phyloP scores from a whole-genome alignment of 176 grass and related monocot genomes.

The Melocanna baccifera region DNA sequence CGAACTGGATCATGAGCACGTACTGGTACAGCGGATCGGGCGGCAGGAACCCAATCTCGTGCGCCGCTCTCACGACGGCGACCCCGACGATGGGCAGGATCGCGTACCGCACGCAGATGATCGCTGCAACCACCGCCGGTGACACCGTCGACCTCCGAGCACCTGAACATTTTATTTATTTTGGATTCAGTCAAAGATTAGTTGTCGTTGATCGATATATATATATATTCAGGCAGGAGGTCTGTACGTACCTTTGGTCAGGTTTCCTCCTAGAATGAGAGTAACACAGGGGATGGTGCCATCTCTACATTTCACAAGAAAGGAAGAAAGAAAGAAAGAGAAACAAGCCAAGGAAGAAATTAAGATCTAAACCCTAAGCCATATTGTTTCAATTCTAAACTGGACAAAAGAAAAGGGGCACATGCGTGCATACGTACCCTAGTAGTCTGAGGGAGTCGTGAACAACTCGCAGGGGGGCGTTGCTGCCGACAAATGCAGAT shows the following conservation, averaged over 20 bases:
- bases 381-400: too few relatives aligned
- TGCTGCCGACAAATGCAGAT: conserved; percentile 35
- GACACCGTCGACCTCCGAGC: conserved; percentile 39
- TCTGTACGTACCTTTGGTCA: conserved; percentile 50
- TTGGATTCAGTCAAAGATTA: too few relatives aligned
- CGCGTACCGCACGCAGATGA: conserved; percentile 52
- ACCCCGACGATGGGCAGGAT: conserved; percentile 55
- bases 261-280: conserved; percentile 68
- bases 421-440: neutral
- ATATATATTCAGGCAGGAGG: neutral
- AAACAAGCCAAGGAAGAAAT: too few relatives aligned
- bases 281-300: conserved; percentile 56
- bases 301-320: conserved; percentile 35
- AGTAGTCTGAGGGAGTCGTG: conserved; percentile 46
- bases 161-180: conserved; percentile 31
- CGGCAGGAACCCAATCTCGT: conserved; percentile 46
- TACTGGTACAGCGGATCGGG: conserved; percentile 63
- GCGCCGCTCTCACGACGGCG: conserved; percentile 36
- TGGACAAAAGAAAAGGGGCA: too few relatives aligned
- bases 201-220: too few relatives aligned
- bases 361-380: too few relatives aligned
- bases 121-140: conserved; percentile 13
- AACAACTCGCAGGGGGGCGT: conserved; percentile 47
- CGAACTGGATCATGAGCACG: conserved; percentile 69
- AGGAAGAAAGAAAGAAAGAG: neutral